Evolutionary conservation across 2,329 filamentous ascomycete species (phyloP), one percentile per base, ranked within the genome.

Genomic region (Xylariaceae sp.): DNA sequence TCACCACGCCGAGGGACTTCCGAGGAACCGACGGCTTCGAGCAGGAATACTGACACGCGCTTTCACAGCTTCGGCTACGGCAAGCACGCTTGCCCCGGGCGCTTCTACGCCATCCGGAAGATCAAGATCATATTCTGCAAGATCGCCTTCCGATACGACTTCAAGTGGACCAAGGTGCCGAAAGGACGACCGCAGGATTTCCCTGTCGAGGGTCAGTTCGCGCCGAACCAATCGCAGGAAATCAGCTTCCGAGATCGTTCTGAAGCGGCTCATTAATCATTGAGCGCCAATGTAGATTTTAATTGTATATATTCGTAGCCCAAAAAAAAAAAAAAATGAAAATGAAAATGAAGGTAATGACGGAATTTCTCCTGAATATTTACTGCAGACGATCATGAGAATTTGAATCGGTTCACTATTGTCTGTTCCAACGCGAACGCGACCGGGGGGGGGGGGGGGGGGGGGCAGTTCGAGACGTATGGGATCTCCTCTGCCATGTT

Each of bases 81-180:
- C 5, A 37, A 37, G 35, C 35, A 37, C 8, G 35, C 35, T 31
- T 54, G 51, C 11, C 26, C 31, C 4, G 51, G 51, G 5, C 35
- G 51, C 6, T 54, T 54, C 31, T 54, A 43, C 26, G 51, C 51
- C 4, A 40, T 54, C 27, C 27, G 51, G 29, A 49, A 43, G 35
- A 46, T 31, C n/a, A 54, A 54, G 46, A 11, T 54, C 5, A 44
- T 54, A 3, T 43, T 54, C 12, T 27, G 19, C 41, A 44, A 44
- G 12, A 44, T 44, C 6, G 41, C 41, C 8, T 11, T 44, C 3
- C 29, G 19, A 7, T 44, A 44, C 12, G 41, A 44, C 19, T 44
- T 44, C 29, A 30, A 44, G 8, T 44, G 41, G 41, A 6, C 6
- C 19, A 11, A 27, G 19, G 29, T 44, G 19, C 41, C 41, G 7